Conservation (phyloP, 73 alveolate species). For the Stentor coeruleus region DNA sequence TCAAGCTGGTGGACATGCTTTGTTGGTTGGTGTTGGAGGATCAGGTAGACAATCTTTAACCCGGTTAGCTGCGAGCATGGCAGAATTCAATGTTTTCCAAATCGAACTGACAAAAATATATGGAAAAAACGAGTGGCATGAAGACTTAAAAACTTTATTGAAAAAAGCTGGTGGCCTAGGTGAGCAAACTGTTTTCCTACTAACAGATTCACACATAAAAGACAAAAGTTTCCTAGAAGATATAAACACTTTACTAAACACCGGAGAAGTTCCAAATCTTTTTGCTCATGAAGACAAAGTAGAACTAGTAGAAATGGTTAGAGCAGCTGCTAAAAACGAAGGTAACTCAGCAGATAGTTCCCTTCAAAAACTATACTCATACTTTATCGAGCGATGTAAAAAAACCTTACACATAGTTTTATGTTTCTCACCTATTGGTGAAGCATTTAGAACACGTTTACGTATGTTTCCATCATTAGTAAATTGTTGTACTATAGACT, state of each 20-base stretch:
- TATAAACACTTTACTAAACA: conserved; percentile 94
- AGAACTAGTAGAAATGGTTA: conserved; percentile 92
- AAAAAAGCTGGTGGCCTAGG: conserved; percentile 83
- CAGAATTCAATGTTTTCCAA: conserved; percentile 87
- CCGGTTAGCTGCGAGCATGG: conserved; percentile 94
- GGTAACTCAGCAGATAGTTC: conserved; percentile 98
- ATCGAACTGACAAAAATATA: conserved; percentile 98
- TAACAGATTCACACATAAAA: conserved; percentile 97
- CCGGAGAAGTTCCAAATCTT: conserved; percentile 99
- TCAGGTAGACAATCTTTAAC: conserved; percentile 99
- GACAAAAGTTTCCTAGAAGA: conserved; percentile 98
- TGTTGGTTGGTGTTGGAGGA: conserved; percentile 99
- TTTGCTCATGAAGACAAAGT: conserved; percentile 98
- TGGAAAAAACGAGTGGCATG: conserved; percentile 96
- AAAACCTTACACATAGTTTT: conserved; percentile 95
- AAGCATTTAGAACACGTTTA: conserved; percentile 87
- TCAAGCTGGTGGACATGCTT: conserved; percentile 99
- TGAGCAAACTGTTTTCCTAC: conserved; percentile 75
- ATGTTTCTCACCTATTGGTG: conserved; percentile 99
- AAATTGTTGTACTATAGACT: conserved; percentile 98
- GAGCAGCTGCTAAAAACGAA: conserved; percentile 92
- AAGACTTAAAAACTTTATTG: conserved; percentile 88
- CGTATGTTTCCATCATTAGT: conserved; percentile 99
- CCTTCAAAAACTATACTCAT: conserved; percentile 79
- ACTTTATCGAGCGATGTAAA: conserved; percentile 89